phyloP scores from a whole-genome alignment of 495 filamentous ascomycete genomes.

The Stereocaulon alpinum region DNA sequence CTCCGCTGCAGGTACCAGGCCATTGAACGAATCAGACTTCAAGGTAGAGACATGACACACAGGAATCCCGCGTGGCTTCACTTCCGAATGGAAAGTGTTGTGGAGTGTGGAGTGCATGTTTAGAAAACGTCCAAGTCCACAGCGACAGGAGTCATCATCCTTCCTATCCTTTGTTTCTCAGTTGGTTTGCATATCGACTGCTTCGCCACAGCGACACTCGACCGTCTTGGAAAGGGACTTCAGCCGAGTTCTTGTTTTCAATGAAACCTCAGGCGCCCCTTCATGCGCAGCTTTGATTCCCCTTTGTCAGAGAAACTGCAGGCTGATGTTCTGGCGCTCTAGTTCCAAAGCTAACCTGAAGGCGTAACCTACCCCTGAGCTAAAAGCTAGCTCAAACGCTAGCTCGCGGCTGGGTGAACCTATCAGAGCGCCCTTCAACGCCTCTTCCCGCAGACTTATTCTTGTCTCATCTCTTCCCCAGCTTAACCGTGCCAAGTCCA shows the following conservation, averaged over 20 bases:
- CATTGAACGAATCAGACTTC: no score
- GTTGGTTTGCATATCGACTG: no score
- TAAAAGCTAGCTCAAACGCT: not conserved
- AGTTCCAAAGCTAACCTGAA: not conserved
- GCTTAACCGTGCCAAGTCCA: not conserved
- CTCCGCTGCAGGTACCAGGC: no score
- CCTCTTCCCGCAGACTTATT: not conserved
- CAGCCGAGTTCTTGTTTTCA: not conserved
- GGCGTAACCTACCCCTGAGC: not conserved
- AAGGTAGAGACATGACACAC: no score
- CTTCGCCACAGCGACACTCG: no score
- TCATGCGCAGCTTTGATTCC: not conserved
- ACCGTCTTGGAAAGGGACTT: no score
- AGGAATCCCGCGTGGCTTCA: no score
- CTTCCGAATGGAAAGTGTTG: no score
- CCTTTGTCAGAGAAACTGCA: conserved; percentile 5
- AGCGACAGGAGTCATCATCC: no score
- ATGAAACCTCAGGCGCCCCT: not conserved
- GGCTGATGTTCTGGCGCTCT: not conserved
- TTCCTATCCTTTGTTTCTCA: no score
- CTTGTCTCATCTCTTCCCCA: not conserved
- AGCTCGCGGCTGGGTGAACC: not conserved
- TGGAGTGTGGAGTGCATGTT: no score
- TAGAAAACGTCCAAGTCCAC: no score
- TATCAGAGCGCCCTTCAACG: not conserved